Base-by-base conservation (phyloP, 495 filamentous ascomycete species). In the Neurospora sp. region DNA sequence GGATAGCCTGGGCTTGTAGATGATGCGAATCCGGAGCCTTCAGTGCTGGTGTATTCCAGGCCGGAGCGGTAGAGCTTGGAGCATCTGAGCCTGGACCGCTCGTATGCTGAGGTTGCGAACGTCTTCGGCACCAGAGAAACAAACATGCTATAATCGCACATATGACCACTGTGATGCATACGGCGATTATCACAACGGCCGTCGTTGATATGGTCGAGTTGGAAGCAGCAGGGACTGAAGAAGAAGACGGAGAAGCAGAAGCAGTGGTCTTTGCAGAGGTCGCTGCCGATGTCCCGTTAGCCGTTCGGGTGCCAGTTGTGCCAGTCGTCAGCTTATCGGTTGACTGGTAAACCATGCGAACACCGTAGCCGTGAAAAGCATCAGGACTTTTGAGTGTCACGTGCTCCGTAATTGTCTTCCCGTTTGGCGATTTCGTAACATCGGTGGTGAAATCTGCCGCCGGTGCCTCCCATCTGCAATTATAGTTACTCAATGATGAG, bases 331-430 rank as follows among this genome's bases (percentile, higher is more conserved):
- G 35, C 53, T 31, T 61, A 39, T 79, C 77, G 1, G 70, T 76
- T 41, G 75, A 31, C 70, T 80, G 75, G 40, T 75, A 73, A 14
- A 80, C 73, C 77, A 80, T 80, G 2, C 77, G 71, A 4, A 80
- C 69, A 39, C 78, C 77, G 44, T 47, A 78, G 3, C 74, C 78
- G 38, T 78, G 74, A n/a, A 78, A 39, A 4, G 75, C 75, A 20
- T 53, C 73, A 5, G 71, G 69, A 16, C 35, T 41, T 31, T 42
- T 68, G 2, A 77, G 22, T 4, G 71, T 69, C 27, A 38, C 7
- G 47, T 38, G 40, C 14, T 41, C 40, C 0, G 70, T 76, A 7
- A 61, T 69, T 0, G 74, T 75, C 22, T 42, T 42, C 3, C 72
- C 75, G 31, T 70, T 61, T 41, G 69, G 69, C 4, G 74, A 74